Conservation (phyloP, 2,329 filamentous ascomycete species). For the Bipolaris gigantea region DNA sequence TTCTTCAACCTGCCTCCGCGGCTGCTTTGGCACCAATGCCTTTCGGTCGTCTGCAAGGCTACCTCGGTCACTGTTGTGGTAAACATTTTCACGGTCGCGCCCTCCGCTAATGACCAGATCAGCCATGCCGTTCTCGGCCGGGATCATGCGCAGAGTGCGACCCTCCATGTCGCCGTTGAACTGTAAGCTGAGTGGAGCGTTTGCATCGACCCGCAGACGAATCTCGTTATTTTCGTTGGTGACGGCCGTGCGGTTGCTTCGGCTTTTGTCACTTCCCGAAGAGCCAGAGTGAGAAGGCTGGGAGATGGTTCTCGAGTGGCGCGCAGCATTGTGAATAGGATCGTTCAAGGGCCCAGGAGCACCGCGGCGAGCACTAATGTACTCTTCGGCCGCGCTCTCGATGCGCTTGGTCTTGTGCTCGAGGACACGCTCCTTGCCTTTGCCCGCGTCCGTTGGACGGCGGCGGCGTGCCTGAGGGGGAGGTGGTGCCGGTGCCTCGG, state of each 20-base stretch:
- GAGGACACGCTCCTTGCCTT: slow-evolving; percentile 20
- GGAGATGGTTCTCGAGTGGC: slow-evolving; percentile 31
- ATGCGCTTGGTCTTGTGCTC: slow-evolving; percentile 22
- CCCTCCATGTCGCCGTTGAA: slow-evolving; percentile 46
- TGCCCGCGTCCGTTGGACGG: slow-evolving; percentile 29
- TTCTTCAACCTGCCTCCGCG: slow-evolving; percentile 38
- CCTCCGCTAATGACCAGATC: slow-evolving; percentile 41
- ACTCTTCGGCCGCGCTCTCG: slow-evolving; percentile 31
- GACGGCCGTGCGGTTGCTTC: slow-evolving; percentile 32
- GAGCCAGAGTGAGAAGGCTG: slow-evolving; percentile 36
- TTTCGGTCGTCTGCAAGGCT: slow-evolving; percentile 26
- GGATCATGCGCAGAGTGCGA: slow-evolving; percentile 39
- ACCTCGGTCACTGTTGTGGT: slow-evolving; percentile 30
- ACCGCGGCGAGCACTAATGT: slow-evolving; percentile 37
- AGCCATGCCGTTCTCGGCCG: slow-evolving; percentile 41
- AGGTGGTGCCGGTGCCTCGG: slow-evolving; percentile 10
- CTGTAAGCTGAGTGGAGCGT: slow-evolving; percentile 37
- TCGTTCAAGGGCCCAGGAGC: slow-evolving; percentile 31
- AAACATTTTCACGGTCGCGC: slow-evolving; percentile 4
- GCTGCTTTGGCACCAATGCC: slow-evolving; percentile 18
- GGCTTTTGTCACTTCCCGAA: slow-evolving; percentile 34
- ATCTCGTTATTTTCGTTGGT: slow-evolving; percentile 40
- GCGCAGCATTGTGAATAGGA: slow-evolving; percentile 34
- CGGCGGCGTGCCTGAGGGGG: slow-evolving; percentile 18
- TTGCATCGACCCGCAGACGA: slow-evolving; percentile 40